Evolutionary conservation across 2,329 filamentous ascomycete species (phyloP).

Genomic region (Calonectria crousiana): DNA sequence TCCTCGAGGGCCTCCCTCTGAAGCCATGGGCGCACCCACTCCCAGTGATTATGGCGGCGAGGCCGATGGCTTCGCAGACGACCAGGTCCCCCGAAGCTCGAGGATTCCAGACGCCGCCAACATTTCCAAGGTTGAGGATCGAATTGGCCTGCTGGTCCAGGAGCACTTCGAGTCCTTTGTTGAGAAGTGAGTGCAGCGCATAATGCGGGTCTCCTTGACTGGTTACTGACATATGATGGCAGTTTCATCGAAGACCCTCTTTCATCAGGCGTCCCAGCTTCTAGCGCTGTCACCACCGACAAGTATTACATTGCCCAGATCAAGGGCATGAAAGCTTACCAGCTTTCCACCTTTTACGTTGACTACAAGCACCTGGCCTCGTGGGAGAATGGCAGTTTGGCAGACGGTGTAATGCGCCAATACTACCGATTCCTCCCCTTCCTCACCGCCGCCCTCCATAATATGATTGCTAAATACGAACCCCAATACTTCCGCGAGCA

Average conservation of each 20-base stretch:
- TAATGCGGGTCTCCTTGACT: not conserved
- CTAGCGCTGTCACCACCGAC: slow-evolving; percentile 79
- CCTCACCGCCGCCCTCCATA: slow-evolving; percentile 88
- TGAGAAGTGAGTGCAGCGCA: slow-evolving; percentile 68
- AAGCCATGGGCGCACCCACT: slow-evolving; percentile 63
- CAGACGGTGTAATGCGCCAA: slow-evolving; percentile 86
- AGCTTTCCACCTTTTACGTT: slow-evolving; percentile 87
- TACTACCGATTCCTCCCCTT: slow-evolving; percentile 98
- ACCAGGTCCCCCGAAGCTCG: slow-evolving; percentile 68
- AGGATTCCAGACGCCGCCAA: slow-evolving; percentile 61
- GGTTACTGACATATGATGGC: slow-evolving; percentile 7
- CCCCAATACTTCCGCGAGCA: slow-evolving; percentile 94
- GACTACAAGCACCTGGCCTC: slow-evolving; percentile 87
- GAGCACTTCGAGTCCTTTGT: slow-evolving; percentile 84
- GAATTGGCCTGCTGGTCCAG: slow-evolving; percentile 79
- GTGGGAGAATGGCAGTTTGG: slow-evolving; percentile 83
- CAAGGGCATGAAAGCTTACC: slow-evolving; percentile 78
- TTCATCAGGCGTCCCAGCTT: slow-evolving; percentile 72
- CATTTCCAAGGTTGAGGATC: slow-evolving; percentile 81
- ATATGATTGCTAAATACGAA: slow-evolving; percentile 94
- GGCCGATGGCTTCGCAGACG: slow-evolving; percentile 72
- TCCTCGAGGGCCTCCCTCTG: slow-evolving; percentile 71
- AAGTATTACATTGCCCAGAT: slow-evolving; percentile 90
- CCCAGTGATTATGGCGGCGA: slow-evolving; percentile 68
- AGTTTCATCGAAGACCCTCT: slow-evolving; percentile 78